Conservation (phyloP, 371 early-diverging fungal species). For the Parasitella parasitica region DNA sequence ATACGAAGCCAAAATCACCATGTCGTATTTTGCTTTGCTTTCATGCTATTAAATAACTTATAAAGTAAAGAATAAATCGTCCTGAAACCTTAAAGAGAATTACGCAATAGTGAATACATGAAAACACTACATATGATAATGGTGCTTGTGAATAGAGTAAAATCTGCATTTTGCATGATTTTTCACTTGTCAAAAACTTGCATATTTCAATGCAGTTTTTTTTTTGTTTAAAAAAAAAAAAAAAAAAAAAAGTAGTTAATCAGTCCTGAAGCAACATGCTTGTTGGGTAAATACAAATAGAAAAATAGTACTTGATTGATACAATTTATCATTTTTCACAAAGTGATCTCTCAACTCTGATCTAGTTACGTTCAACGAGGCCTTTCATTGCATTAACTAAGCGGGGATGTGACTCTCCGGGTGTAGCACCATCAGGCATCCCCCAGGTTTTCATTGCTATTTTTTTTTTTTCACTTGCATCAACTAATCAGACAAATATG, state of each 20-base stretch:
- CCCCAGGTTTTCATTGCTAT: neutral
- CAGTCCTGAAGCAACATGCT: neutral
- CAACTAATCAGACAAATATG: slow-evolving; percentile 21
- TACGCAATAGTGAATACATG: too few relatives aligned
- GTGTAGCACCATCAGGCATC: neutral
- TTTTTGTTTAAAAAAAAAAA: too few relatives aligned
- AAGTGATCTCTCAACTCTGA: neutral
- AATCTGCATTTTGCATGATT: too few relatives aligned
- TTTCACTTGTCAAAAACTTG: too few relatives aligned
- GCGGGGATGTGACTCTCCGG: neutral
- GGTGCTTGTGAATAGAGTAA: too few relatives aligned
- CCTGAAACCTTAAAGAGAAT: too few relatives aligned
- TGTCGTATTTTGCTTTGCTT: neutral
- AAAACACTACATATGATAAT: too few relatives aligned
- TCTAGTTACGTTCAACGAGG: too few relatives aligned
- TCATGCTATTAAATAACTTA: neutral
- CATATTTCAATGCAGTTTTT: too few relatives aligned
- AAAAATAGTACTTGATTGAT: neutral
- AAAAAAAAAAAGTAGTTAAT: neutral
- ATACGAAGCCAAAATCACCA: too few relatives aligned
- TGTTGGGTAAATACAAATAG: neutral
- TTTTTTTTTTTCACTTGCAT: neutral
- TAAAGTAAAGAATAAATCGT: too few relatives aligned
- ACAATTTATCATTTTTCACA: neutral
- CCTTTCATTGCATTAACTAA: too few relatives aligned